Percentiles rank a stretch among this genome's conserved stretches.
Conservation (phyloP, 768 basidiomycete species). For the Lepiota brunneoincarnata region DNA sequence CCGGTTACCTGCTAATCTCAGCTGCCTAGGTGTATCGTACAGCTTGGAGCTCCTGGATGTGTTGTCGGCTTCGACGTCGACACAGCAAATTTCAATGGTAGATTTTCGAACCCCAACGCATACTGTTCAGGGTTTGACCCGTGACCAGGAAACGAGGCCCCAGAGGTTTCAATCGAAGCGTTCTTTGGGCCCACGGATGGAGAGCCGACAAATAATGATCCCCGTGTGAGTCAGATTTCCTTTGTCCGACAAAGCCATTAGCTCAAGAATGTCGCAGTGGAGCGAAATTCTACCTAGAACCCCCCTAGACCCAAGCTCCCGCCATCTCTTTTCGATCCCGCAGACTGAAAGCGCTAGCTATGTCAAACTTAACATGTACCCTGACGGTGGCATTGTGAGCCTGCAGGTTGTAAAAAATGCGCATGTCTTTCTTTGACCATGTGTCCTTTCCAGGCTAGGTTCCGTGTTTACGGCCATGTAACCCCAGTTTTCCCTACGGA, state of each 20-base stretch:
- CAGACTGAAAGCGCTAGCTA: constrained; percentile 57
- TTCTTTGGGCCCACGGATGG: constrained; percentile 41
- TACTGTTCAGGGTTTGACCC: constrained; percentile 8
- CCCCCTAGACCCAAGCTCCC: constrained; percentile 76
- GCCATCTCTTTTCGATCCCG: constrained; percentile 82
- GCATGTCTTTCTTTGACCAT: constrained; percentile 8
- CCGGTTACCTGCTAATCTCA: background rate
- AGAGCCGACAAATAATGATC: constrained; percentile 44
- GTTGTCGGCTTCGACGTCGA: constrained; percentile 90
- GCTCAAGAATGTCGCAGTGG: constrained; percentile 57
- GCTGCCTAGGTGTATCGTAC: constrained; percentile 77
- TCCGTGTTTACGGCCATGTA: constrained; percentile 87
- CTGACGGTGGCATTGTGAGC: constrained; percentile 94
- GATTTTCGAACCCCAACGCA: constrained; percentile 6
- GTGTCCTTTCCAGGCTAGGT: constrained; percentile 65
- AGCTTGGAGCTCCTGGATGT: constrained; percentile 73
- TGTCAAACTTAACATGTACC: constrained; percentile 93
- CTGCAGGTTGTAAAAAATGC: constrained; percentile 7
- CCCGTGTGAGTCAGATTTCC: constrained; percentile 41
- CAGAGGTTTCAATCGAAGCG: constrained; percentile 73
- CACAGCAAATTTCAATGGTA: constrained; percentile 92
- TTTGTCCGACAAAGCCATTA: background rate
- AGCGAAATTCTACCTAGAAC: constrained; percentile 71
- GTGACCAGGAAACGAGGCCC: constrained; percentile 76
- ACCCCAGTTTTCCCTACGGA: constrained; percentile 56